Percentiles rank a stretch among this genome's conserved stretches.
phyloP scores from a whole-genome alignment of 2,329 filamentous ascomycete species.

The Aurifilum marmelostoma region DNA sequence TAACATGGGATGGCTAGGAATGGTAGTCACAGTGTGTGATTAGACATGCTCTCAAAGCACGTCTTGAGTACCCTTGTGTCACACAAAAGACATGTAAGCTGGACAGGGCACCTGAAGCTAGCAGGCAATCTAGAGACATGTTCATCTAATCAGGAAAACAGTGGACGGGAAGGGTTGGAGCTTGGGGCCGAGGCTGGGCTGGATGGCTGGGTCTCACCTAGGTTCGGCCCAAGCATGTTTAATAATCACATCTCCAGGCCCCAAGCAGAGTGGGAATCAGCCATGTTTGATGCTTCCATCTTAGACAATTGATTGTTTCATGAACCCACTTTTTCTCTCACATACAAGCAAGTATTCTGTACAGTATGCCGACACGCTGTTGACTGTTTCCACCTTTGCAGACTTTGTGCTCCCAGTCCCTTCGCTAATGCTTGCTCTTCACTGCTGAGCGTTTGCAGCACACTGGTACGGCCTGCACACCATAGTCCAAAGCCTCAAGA shows the following conservation, averaged over 20 bases:
- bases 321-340: not conserved
- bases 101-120: not conserved
- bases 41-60: not conserved
- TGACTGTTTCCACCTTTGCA: no score
- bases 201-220: no score
- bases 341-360: not conserved
- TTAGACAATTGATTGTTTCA: not conserved
- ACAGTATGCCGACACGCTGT: conserved; percentile 1
- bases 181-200: conserved; percentile 6
- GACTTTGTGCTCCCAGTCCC: not conserved
- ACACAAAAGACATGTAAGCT: not conserved
- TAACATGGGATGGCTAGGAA: not conserved
- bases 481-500: not conserved
- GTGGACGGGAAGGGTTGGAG: not conserved
- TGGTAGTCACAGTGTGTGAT: not conserved
- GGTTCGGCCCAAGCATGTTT: not conserved
- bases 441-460: conserved; percentile 5
- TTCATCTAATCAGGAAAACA: not conserved
- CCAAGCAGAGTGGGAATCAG: not conserved
- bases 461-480: conserved; percentile 3
- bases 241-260: conserved; percentile 1
- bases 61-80: not conserved
- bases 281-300: not conserved
- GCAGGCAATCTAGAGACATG: not conserved
- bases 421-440: conserved; percentile 7